phyloP scores from a whole-genome alignment of 2,329 filamentous ascomycete genomes.

The Stagonosporopsis rhizophila region DNA sequence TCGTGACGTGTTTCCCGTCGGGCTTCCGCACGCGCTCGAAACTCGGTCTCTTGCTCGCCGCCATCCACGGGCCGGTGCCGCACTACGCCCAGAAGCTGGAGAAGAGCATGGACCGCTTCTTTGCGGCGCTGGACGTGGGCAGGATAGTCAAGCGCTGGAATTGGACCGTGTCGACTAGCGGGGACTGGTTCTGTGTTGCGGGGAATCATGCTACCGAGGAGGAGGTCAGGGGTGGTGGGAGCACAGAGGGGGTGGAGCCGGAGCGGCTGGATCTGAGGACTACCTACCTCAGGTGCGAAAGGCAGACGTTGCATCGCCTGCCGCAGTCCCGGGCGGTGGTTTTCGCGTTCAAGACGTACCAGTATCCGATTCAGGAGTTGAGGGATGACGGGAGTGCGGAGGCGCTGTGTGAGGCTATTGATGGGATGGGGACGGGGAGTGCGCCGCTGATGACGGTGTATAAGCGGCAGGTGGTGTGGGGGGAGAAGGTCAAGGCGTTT shows the following conservation, averaged over 20 bases:
- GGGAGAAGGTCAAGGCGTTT: slow-evolving; percentile 61
- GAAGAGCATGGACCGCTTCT: slow-evolving; percentile 68
- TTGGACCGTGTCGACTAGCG: slow-evolving; percentile 57
- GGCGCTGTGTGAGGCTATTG: slow-evolving; percentile 63
- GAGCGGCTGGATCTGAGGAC: slow-evolving; percentile 53
- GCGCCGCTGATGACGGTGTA: slow-evolving; percentile 66
- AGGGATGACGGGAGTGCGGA: slow-evolving; percentile 64
- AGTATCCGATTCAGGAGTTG: slow-evolving; percentile 62
- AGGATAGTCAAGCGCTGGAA: slow-evolving; percentile 64
- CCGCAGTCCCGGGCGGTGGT: slow-evolving; percentile 62
- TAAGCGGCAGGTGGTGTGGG: slow-evolving; percentile 65
- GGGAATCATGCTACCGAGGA: slow-evolving; percentile 54
- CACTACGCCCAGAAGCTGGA: slow-evolving; percentile 64
- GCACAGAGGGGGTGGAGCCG: background rate
- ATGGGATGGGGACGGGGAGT: slow-evolving; percentile 64
- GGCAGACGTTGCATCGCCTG: slow-evolving; percentile 68
- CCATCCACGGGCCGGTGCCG: slow-evolving; percentile 67
- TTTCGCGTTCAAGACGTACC: slow-evolving; percentile 69
- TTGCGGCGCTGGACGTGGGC: slow-evolving; percentile 61
- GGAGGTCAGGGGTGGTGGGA: slow-evolving; percentile 38
- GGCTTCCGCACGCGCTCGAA: slow-evolving; percentile 66
- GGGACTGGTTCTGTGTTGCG: slow-evolving; percentile 49
- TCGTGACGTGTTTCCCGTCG: slow-evolving; percentile 62
- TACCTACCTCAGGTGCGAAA: slow-evolving; percentile 61
- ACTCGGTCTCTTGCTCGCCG: slow-evolving; percentile 58